phyloP scores from a whole-genome alignment of 108 stramenopile species.

The Nitzschia putrida region DNA sequence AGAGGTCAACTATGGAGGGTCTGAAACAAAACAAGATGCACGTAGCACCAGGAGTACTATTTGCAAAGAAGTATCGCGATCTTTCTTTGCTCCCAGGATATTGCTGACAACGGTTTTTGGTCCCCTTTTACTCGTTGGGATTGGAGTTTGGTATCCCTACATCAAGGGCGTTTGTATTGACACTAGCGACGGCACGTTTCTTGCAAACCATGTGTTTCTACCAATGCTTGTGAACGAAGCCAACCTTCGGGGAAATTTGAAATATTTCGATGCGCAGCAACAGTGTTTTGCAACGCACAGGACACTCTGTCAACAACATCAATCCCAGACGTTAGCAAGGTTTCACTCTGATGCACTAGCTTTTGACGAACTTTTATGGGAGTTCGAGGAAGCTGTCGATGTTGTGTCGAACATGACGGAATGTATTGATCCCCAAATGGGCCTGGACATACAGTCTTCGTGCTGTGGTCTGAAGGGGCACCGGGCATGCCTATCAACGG shows the following conservation, averaged over 20 bases:
- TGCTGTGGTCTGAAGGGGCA: constrained; percentile 51
- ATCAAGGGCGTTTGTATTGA: constrained; percentile 38
- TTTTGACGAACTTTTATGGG: constrained; percentile 9
- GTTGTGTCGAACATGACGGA: constrained; percentile 11
- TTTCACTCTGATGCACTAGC: constrained; percentile 9
- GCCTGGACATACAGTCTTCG: constrained; percentile 9
- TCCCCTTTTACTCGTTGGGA: constrained; percentile 8
- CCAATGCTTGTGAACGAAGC: constrained; percentile 44
- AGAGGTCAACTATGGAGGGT: constrained; percentile 26
- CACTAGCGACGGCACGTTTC: constrained; percentile 43
- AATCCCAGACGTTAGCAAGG: constrained; percentile 9
- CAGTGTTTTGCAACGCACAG: constrained; percentile 18
- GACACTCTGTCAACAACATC: constrained; percentile 19
- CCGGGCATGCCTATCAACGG: constrained; percentile 1
- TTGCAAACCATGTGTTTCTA: constrained; percentile 42
- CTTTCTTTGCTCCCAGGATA: constrained; percentile 21
- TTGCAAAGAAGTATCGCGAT: constrained; percentile 6
- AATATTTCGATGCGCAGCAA: constrained; percentile 23
- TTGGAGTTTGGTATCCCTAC: constrained; percentile 39
- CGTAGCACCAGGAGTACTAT: not conserved
- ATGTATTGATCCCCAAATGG: constrained; percentile 23
- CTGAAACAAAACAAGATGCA: constrained; percentile 11
- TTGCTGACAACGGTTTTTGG: constrained; percentile 21
- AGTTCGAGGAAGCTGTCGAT: constrained; percentile 19
- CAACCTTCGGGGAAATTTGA: constrained; percentile 32